A percentile compares a stretch with the other conserved stretches of the same genome.
Conservation (phyloP, 306 rosid species). For the Fagus sylvatica region DNA sequence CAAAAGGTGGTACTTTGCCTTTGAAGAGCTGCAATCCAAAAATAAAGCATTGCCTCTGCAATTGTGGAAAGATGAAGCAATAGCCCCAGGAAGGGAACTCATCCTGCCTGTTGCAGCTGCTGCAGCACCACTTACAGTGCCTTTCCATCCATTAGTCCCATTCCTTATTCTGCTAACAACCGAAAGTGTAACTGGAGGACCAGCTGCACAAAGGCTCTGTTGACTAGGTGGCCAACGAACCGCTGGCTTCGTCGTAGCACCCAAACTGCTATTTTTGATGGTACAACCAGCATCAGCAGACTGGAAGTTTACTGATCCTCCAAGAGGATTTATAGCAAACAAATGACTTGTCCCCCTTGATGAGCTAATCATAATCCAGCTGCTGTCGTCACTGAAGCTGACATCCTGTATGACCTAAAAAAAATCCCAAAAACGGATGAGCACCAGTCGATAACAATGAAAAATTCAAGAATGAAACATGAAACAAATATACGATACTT, state of each 20-base stretch:
- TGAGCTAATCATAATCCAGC: slow-evolving; percentile 98
- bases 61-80: slow-evolving; percentile 77
- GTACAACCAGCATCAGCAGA: slow-evolving; percentile 46
- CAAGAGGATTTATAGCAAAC: slow-evolving; percentile 88
- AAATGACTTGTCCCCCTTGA: slow-evolving; percentile 95
- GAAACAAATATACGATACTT: slow-evolving; percentile 25
- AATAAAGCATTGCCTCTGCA: slow-evolving; percentile 50
- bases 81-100: slow-evolving; percentile 63
- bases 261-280: slow-evolving; percentile 42
- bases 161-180: slow-evolving; percentile 80
- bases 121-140: slow-evolving; percentile 89
- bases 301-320: slow-evolving; percentile 68
- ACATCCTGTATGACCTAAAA: slow-evolving; percentile 93
- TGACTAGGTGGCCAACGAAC: slow-evolving; percentile 46
- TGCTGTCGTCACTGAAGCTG: slow-evolving; percentile 92
- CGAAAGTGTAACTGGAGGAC: slow-evolving; percentile 76
- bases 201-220: slow-evolving; percentile 46
- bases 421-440: slow-evolving; percentile 17
- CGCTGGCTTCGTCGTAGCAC: slow-evolving; percentile 37
- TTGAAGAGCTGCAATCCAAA: slow-evolving; percentile 48
- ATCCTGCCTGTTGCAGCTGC: slow-evolving; percentile 87
- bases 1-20: slow-evolving; percentile 65
- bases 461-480: slow-evolving; percentile 10
- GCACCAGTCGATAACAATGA: background rate
- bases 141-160: slow-evolving; percentile 87